These are phyloP conservation scores for Scytalidium lignicola DNA, from an alignment of 2,329 filamentous ascomycete species.

Conservation along the genomic window DNA sequence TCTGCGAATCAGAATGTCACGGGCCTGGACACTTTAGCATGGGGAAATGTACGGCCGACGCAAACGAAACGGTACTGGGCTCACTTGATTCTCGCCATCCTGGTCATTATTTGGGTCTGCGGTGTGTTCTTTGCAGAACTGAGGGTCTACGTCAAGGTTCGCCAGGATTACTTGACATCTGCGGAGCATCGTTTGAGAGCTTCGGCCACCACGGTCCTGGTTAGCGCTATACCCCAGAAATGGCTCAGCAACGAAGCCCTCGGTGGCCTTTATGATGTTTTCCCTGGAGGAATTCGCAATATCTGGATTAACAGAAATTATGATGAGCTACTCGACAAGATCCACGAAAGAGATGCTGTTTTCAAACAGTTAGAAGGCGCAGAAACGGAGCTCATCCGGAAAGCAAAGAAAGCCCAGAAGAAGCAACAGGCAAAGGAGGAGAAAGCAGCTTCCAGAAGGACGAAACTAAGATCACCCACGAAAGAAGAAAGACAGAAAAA, in stretches of 20 bases:
- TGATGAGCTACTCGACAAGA: slow-evolving; percentile 77
- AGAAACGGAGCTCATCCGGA: slow-evolving; percentile 77
- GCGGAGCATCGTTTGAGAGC: slow-evolving; percentile 90
- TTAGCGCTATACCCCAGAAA: slow-evolving; percentile 83
- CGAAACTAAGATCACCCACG: slow-evolving; percentile 46
- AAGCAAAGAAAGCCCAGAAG: slow-evolving; percentile 73
- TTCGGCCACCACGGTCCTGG: slow-evolving; percentile 91
- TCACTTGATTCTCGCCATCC: slow-evolving; percentile 73
- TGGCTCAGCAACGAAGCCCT: slow-evolving; percentile 85
- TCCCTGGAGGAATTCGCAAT: slow-evolving; percentile 89
- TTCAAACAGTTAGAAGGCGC: slow-evolving; percentile 71
- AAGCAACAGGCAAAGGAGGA: slow-evolving; percentile 44
- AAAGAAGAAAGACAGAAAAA: slow-evolving; percentile 30
- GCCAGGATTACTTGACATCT: slow-evolving; percentile 90
- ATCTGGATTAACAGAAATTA: slow-evolving; percentile 95
- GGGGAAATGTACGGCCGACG: slow-evolving; percentile 71
- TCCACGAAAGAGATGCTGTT: slow-evolving; percentile 66
- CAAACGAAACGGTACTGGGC: slow-evolving; percentile 73
- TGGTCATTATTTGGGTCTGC: slow-evolving; percentile 79
- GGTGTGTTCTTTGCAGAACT: slow-evolving; percentile 83
- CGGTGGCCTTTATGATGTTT: slow-evolving; percentile 84
- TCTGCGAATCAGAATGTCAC: slow-evolving; percentile 22
- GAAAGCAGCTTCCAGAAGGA: slow-evolving; percentile 47
- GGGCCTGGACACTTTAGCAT: slow-evolving; percentile 78
- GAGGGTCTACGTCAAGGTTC: slow-evolving; percentile 81